Conservation (phyloP, 495 filamentous ascomycete genomes). For the Penicillium egyptiacum region DNA sequence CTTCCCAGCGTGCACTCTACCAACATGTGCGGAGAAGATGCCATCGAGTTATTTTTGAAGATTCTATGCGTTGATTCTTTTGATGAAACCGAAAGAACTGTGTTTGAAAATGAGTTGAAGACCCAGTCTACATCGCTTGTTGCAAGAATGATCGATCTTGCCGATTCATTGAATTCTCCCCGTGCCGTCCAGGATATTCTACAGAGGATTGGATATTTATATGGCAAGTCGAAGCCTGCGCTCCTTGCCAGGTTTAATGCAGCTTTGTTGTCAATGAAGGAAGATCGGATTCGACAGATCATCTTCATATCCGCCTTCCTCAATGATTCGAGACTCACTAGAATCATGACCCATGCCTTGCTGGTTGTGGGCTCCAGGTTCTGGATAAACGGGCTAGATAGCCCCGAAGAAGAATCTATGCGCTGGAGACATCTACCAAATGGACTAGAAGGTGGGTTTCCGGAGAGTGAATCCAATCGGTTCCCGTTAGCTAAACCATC, state of each 20-base stretch:
- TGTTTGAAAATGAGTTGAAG: constrained; percentile 30
- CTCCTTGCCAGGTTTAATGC: constrained; percentile 25
- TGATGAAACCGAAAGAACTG: constrained; percentile 18
- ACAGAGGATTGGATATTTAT: constrained; percentile 25
- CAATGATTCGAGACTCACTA: constrained; percentile 23
- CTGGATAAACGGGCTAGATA: constrained; percentile 52
- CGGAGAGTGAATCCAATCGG: too few species aligned
- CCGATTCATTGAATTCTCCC: constrained; percentile 41
- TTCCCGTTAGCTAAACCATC: neutral
- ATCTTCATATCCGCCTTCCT: constrained; percentile 39
- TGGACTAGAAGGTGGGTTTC: constrained; percentile 66
- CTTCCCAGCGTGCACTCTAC: constrained; percentile 28
- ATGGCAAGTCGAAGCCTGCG: constrained; percentile 31
- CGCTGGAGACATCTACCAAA: constrained; percentile 75
- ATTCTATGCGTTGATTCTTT: constrained; percentile 34
- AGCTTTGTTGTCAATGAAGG: constrained; percentile 34
- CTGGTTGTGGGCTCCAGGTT: constrained; percentile 63
- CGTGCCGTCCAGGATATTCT: constrained; percentile 23
- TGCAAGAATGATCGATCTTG: constrained; percentile 36
- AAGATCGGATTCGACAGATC: constrained; percentile 44
- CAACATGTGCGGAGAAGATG: constrained; percentile 33
- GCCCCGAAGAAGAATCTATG: constrained; percentile 32
- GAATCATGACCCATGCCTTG: constrained; percentile 50
- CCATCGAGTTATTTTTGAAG: constrained; percentile 41
- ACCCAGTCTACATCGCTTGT: constrained; percentile 32